Base-by-base conservation (phyloP, 2,329 filamentous ascomycete species). In the Beauveria brongniartii region DNA sequence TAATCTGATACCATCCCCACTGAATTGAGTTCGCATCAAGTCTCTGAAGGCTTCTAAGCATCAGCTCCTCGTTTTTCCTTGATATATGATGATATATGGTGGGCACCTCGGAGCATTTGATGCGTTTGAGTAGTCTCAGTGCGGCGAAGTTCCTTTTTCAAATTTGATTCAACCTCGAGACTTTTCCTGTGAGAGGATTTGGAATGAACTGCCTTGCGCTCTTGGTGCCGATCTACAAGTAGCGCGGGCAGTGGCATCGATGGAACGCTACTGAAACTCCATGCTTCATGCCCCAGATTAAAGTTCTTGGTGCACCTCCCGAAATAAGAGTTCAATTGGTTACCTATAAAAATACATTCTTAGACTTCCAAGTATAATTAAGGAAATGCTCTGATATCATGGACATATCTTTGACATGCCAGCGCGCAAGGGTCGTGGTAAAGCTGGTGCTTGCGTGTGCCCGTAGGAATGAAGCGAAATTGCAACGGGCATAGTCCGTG, bases 261-360 rank as follows among this genome's bases (percentile, higher is more conserved):
- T 44, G 54, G 28, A 47, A 56, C 54, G 43, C 28, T 40, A 26
- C 30, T 57, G 55, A 57, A 57, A 57, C 55, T 57, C 14, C 2
- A 48, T 37, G 55, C 55, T 24, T 40, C 20, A 57, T 48, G 55
- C 55, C 12, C 41, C 16, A 6, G 16, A 16, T 9, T 18, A 16
- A 8, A 16, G 50, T 40, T 52, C 30, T 8, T 18, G 6, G 30
- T 24, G 10, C 34, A 26, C n/a, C n/a, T n/a, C 3, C 16, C 2
- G 3, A 37, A 26, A 14, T 9, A 47, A 20, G 18, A 20, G 30
- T 34, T 3, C 30, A 34, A 34, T 12, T 34, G 30, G 4, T 34
- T 5, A 5, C 12, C 5, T 34, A 5, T 34, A 14, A 34, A 14
- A 12, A 1, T 14, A 34, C 12, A 14, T 14, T 37, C 12, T 37